phyloP scores from a whole-genome alignment of 2,329 filamentous ascomycete genomes.

The Trichoderma polysporum region DNA sequence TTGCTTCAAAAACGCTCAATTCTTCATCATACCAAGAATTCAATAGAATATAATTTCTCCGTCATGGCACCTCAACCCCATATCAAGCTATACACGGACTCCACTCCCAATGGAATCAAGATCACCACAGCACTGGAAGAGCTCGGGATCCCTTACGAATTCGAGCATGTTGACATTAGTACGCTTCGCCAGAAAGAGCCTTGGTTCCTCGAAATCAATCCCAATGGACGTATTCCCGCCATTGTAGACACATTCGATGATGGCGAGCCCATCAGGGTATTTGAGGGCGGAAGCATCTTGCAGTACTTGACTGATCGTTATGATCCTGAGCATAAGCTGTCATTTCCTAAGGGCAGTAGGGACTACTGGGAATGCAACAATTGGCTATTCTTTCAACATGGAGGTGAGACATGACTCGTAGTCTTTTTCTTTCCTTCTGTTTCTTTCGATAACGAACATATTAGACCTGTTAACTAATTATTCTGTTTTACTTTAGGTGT shows the following conservation, averaged over 20 bases:
- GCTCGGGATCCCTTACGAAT: background rate
- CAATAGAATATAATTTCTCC: background rate
- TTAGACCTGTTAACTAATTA: background rate
- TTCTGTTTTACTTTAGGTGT: background rate
- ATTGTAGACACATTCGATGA: slow-evolving; percentile 10
- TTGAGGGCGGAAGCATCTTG: slow-evolving; percentile 11
- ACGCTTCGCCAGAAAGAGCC: slow-evolving; percentile 7
- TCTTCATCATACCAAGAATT: background rate
- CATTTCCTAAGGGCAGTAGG: background rate
- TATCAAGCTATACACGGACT: slow-evolving; percentile 11
- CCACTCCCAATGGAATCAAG: slow-evolving; percentile 5
- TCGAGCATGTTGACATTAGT: slow-evolving; percentile 3
- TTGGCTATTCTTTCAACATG: slow-evolving; percentile 2
- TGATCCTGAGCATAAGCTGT: background rate
- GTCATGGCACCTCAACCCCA: background rate
- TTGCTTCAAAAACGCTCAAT: background rate
- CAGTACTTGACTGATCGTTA: slow-evolving; percentile 10
- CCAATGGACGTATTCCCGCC: slow-evolving; percentile 1
- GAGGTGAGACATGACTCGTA: too few relatives aligned
- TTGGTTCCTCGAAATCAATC: slow-evolving; percentile 9
- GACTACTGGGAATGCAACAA: slow-evolving; percentile 3
- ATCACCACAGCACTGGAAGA: slow-evolving; percentile 4
- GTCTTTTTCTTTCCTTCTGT: too few relatives aligned
- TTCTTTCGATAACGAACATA: too few relatives aligned
- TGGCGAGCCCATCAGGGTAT: background rate